Base-by-base conservation (phyloP, 2,329 filamentous ascomycete genomes). In the Fusarium newnesense region DNA sequence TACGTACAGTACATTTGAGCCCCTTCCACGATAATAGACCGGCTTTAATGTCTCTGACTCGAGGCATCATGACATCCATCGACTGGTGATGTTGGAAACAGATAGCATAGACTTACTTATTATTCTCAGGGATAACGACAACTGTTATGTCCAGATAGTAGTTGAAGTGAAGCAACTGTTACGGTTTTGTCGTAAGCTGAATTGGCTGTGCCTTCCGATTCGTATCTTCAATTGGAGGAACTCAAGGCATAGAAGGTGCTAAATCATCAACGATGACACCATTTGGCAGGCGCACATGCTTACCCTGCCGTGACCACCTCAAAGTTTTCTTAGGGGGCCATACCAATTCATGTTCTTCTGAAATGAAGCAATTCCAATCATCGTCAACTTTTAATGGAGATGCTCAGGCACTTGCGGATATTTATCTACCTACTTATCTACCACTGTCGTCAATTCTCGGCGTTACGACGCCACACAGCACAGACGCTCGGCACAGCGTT, bases 401-500 rank as follows among this genome's bases (percentile, higher is more conserved):
- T 42, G 30, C 37, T 62, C 26, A 42, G 42, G 21, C 47, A 67
- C 52, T 32, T 67, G 16, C 24, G 37, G 26, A 42, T 56, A 24
- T 43, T 24, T 69, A 46, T 58, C 61, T 44, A 50, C 18, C 46
- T 34, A 60, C 54, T 37, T 24, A 24, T 24, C 30, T 50, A 54
- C 34, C 47, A 63, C 62, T 39, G 46, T 60, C 58, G 52, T 49
- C 43, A 32, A 52, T 67, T 53, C 72, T 76, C 69, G 74, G 74
- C 60, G 74, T 73, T 74, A 69, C 72, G 65, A 70, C 63, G 73
- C 69, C 53, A 74, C 64, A 43, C 49, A 69, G 60, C 65, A 59
- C 42, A 57, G 56, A 64, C 57, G 64, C 71, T 66, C 71, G 64
- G 71, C 46, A 54, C 71, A 72, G 49, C 67, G 58, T 60, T 64